phyloP scores from a whole-genome alignment of 495 filamentous ascomycete genomes.

The Hypoxylon lienhwacheense region DNA sequence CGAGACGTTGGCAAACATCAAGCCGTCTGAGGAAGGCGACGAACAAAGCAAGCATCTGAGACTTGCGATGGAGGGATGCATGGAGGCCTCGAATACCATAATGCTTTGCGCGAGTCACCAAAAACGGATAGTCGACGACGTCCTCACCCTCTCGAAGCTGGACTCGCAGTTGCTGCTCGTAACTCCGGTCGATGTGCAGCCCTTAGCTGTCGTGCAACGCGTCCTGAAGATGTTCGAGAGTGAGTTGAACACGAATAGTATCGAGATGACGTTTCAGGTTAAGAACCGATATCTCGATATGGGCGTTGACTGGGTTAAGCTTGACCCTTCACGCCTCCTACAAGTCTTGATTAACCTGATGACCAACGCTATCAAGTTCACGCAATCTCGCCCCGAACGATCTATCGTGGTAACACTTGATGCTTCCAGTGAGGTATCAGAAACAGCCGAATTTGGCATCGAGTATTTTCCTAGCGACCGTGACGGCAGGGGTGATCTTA shows the following conservation, averaged over 20 bases:
- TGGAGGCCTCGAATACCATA: conserved; percentile 82
- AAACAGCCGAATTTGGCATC: conserved; percentile 43
- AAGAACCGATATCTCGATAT: conserved; percentile 65
- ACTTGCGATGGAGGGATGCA: conserved; percentile 54
- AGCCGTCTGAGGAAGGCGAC: conserved; percentile 11
- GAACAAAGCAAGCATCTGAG: conserved; percentile 29
- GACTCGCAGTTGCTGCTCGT: conserved; percentile 78
- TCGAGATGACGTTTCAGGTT: conserved; percentile 67
- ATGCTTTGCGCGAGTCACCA: conserved; percentile 81
- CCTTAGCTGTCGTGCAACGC: conserved; percentile 64
- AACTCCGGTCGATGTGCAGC: conserved; percentile 72
- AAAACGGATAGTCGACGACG: conserved; percentile 76
- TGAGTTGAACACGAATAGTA: conserved; percentile 72
- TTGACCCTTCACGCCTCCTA: conserved; percentile 75
- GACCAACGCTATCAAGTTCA: conserved; percentile 84
- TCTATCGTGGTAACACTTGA: conserved; percentile 71
- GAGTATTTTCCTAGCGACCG: conserved; percentile 60
- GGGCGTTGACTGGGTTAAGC: conserved; percentile 71
- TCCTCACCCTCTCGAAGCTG: conserved; percentile 82
- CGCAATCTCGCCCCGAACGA: conserved; percentile 56
- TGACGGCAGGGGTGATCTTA: conserved; percentile 52
- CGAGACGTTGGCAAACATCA: conserved; percentile 52
- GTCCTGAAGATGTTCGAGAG: conserved; percentile 81
- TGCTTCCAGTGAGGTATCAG: conserved; percentile 60
- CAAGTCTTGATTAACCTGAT: conserved; percentile 81